Conservation (phyloP, 2,329 filamentous ascomycete species). For the Sclerotinia trifoliorum region DNA sequence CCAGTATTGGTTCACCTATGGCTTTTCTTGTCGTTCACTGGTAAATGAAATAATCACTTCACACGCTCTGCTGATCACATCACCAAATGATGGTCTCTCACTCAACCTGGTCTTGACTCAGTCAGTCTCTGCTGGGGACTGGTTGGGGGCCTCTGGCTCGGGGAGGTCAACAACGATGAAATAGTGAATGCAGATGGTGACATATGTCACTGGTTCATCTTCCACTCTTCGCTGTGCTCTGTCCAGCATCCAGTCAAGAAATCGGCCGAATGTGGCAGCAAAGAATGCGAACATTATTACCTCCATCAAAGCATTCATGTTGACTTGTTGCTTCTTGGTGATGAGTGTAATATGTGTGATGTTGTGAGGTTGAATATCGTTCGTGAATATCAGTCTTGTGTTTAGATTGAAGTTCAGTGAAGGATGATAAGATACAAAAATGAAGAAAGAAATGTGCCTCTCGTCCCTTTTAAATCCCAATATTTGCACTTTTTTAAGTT, state of each 20-base stretch:
- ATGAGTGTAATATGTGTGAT: background rate
- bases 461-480: background rate
- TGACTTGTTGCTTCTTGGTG: background rate
- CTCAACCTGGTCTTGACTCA: background rate
- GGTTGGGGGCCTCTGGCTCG: no score
- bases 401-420: background rate
- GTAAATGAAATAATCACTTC: background rate
- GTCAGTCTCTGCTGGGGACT: no score
- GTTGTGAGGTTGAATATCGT: background rate
- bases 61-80: background rate
- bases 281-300: no score
- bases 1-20: background rate
- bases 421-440: background rate
- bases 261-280: background rate
- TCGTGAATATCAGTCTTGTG: background rate
- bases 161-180: no score
- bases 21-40: background rate
- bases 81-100: background rate
- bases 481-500: no score
- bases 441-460: no score
- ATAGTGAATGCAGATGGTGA: no score
- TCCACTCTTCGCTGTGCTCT: background rate
- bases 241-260: background rate
- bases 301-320: no score
- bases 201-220: no score